A percentile compares a stretch with the other conserved stretches of the same genome.
These are phyloP conservation scores for Diutina sp. DNA, from an alignment of 1,139 yeast genomes.

Conservation along the genomic window DNA sequence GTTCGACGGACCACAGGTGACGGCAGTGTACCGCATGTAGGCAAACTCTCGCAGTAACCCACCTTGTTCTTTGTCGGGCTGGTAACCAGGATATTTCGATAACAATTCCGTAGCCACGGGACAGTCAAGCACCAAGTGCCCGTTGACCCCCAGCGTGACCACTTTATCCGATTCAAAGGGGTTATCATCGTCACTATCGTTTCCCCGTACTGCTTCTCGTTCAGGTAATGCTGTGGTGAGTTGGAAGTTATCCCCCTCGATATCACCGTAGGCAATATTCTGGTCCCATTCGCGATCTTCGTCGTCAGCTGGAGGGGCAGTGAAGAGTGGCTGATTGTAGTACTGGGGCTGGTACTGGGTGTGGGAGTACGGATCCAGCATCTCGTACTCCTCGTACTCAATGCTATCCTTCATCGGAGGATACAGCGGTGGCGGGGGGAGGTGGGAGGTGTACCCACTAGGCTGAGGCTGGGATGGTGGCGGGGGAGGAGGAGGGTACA, in stretches of 20 bases:
- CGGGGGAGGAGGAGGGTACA: neutral
- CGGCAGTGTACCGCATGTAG: slow-evolving; percentile 38
- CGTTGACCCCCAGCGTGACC: slow-evolving; percentile 12
- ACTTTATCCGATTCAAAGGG: slow-evolving; percentile 1
- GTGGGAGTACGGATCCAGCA: neutral
- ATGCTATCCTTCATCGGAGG: neutral
- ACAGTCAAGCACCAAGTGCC: slow-evolving; percentile 38
- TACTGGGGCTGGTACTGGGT: neutral
- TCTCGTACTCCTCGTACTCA: slow-evolving; percentile 1
- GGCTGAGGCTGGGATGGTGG: neutral
- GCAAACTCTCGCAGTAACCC: slow-evolving; percentile 34
- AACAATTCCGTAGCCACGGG: slow-evolving; percentile 36
- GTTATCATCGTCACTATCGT: neutral
- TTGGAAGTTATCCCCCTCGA: neutral
- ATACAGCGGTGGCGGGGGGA: neutral
- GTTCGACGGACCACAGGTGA: slow-evolving; percentile 37
- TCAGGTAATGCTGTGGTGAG: slow-evolving; percentile 1
- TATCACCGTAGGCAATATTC: neutral
- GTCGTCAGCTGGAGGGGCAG: neutral
- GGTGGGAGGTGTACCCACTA: neutral
- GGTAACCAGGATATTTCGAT: slow-evolving; percentile 30
- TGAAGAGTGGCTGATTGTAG: neutral
- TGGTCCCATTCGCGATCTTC: slow-evolving; percentile 1
- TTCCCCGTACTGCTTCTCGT: neutral
- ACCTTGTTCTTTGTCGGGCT: slow-evolving; percentile 20